Base-by-base conservation (phyloP, 2,329 filamentous ascomycete genomes). In the Fusarium mexicanum region DNA sequence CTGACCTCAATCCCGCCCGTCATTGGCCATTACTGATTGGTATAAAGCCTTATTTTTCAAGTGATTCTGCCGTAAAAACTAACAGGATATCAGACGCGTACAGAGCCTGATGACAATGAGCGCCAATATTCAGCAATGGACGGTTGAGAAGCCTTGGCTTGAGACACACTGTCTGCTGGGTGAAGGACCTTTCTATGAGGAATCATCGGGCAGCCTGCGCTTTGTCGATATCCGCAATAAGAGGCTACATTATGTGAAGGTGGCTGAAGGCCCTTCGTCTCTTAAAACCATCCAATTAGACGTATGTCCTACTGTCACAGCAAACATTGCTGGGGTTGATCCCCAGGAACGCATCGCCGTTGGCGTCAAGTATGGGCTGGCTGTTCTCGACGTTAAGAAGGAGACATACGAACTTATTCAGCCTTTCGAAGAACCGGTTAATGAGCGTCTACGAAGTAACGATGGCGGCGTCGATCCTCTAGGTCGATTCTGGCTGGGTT, bases 141-240 rank as follows among this genome's bases (percentile, higher is more conserved):
- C 83, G 63, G 85, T 87, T 71, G 84, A 80, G 50, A 80, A 86
- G 81, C 87, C 88, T 12, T 90, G 88, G 83, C 86, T 95, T 71
- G 79, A 83, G 40, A 85, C 91, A 75, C 87, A 89, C 74, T 94
- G 92, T 83, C 85, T 84, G 20, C 87, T 95, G 37, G 92, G 91
- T 73, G 93, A 96, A 82, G 93, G 89, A 0, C 93, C 93, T 3
- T 94, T 91, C 84, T 94, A 91, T 84, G 92, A 95, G 81, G 85
- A 87, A 67, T 84, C 84, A 29, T 90, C 88, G 58, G 88, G 93
- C 81, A 87, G 86, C 53, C 84, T 96, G 67, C 92, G 93, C 73
- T 95, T 94, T 81, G 90, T 95, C 71, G 95, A 98, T 83, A 95
- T 98, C 83, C 92, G 92, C 81, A 90, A 92, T 80, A 89, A 93